Base-by-base conservation (phyloP, 371 early-diverging fungal genomes). In the Coemansia sp. region DNA sequence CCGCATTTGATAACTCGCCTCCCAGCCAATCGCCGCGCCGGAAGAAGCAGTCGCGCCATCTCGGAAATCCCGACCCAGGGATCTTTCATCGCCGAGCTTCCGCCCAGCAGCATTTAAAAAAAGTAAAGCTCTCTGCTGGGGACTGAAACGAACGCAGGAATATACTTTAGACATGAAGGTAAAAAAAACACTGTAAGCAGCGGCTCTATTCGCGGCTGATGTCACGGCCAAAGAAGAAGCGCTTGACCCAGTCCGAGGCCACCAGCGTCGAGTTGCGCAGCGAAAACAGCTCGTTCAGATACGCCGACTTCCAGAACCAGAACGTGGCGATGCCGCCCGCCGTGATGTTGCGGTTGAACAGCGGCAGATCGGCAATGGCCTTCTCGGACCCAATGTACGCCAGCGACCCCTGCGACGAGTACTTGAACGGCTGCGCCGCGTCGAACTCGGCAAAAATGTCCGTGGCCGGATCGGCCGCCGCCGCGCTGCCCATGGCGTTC, bases 381-480 rank as follows among this genome's bases (percentile, higher is more conserved):
- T 88, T 87, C 60, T 94, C 94, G 58, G 87, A 84, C 31, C 94
- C 94, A 81, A 95, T 88, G 69, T 93, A 93, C 38, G 94, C 94
- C 59, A 94, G 79, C 10, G 93, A 90, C 36, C 94, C 97, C 56
- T 90, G 83, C 70, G 92, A 86, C 51, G 86, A 82, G 78, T 87
- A 88, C 54, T 88, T 83, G 82, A 95, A 95, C 40, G 91, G 90
- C 38, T 83, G 82, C 55, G 86, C 76, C 35, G 79, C 66, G 69
- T 81, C 78, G 64, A 81, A 81, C 39, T 62, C 64, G 12, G 66
- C 61, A 42, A 80, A 83, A 34, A 83, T 70, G 8, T 69, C 68
- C 6, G 77, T 78, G 10, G 39, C 40, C 31, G 45, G 49, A 7
- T 40, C 34, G 6, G 42, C 55, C 12, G 41, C 47, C 30, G 75